These are phyloP conservation scores for Echites panduratus DNA, from an alignment of 257 asterid genomes.

Conservation along the genomic window DNA sequence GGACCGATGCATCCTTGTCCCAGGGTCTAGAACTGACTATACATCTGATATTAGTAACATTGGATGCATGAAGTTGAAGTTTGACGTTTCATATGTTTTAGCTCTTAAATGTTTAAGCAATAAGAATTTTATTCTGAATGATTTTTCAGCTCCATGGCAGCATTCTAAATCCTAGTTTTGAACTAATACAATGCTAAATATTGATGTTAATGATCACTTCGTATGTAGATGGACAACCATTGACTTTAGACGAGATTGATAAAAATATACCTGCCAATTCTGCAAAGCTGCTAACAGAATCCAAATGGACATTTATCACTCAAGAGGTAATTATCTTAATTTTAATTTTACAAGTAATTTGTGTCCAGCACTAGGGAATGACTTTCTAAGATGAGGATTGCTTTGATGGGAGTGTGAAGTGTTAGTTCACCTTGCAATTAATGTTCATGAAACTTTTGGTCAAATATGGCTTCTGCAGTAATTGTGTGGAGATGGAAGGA, in stretches of 20 bases:
- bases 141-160: not conserved
- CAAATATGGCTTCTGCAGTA: not conserved
- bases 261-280: slow-evolving; percentile 53
- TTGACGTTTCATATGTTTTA: not conserved
- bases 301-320: slow-evolving; percentile 81
- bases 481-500: not conserved
- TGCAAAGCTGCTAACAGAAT: slow-evolving; percentile 37
- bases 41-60: not conserved
- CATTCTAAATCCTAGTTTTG: slow-evolving; percentile 3
- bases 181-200: not conserved
- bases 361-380: not conserved
- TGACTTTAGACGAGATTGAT: slow-evolving; percentile 49
- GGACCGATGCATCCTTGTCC: not conserved
- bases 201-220: slow-evolving; percentile 3
- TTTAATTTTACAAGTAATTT: not conserved
- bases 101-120: not conserved
- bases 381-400: not conserved
- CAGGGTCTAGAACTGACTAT: not conserved
- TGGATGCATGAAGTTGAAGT: not conserved
- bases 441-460: not conserved
- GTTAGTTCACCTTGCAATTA: not conserved
- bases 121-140: not conserved
- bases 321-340: slow-evolving; percentile 49
- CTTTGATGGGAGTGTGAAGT: not conserved
- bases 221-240: slow-evolving; percentile 75